phyloP scores from a whole-genome alignment of 768 basidiomycete species.

The Termitomyces sp. region DNA sequence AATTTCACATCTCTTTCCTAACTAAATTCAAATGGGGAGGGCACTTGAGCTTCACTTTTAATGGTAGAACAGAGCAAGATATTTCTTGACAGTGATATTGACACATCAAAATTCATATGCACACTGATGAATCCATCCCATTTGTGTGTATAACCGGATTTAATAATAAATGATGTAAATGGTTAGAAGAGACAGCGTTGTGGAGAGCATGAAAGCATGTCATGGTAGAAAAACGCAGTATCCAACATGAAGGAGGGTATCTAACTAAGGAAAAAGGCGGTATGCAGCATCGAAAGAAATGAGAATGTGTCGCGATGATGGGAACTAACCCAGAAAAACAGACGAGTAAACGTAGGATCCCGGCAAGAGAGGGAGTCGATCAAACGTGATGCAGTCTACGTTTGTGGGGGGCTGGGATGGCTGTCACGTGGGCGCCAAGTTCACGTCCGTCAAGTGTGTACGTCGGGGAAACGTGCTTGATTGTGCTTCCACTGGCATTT shows the following conservation, averaged over 20 bases:
- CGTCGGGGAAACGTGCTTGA: constrained; percentile 54
- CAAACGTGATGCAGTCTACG: constrained; percentile 3
- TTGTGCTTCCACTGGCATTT: constrained; percentile 14
- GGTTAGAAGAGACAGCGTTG: not conserved
- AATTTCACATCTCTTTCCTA: too few relatives aligned
- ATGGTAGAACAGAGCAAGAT: too few relatives aligned
- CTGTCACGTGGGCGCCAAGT: not conserved
- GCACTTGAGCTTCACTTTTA: too few relatives aligned
- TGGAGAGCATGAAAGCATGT: not conserved
- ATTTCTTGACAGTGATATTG: too few relatives aligned
- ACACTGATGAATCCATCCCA: not conserved
- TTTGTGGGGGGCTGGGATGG: constrained; percentile 2
- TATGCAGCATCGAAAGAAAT: not conserved
- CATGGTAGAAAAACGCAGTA: not conserved
- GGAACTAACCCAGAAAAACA: not conserved
- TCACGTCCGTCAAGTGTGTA: constrained; percentile 42
- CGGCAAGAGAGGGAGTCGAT: not conserved
- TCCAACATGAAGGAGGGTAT: constrained; percentile 1
- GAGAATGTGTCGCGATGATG: not conserved
- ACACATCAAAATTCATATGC: too few relatives aligned
- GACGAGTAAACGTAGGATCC: not conserved
- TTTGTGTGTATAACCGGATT: not conserved
- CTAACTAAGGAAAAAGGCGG: not conserved
- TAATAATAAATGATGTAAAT: not conserved
- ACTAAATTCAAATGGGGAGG: too few relatives aligned